Base-by-base conservation (phyloP, 148 eudicot species). In the Chenopodium quinoa region DNA sequence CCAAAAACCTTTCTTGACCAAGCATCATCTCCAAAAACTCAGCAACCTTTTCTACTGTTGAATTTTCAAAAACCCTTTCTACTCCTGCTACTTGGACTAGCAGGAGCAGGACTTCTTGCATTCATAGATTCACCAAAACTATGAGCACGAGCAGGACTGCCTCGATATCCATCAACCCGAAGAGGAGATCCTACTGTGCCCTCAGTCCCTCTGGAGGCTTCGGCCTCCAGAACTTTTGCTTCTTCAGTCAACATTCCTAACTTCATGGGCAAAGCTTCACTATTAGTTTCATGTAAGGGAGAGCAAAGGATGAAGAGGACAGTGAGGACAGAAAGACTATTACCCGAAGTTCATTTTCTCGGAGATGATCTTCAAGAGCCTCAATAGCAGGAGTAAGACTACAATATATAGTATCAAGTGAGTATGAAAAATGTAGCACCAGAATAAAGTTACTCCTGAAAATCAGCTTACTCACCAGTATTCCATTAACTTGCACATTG, bases 401-500 rank as follows among this genome's bases (percentile, higher is more conserved):
- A 94, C 88, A 87, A 86, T 6, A 37, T 25, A 37, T 31, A 69
- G 56, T 47, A 79, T 4, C 44, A 34, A 78, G 52, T 63, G 69
- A 83, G 63, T 23, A 67, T 78, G 12, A 12, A 50, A 37, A 71
- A 58, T 32, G 63, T 65, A 62, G 64, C 52, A 52, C 23, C 34
- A 72, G 9, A 70, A 67, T 34, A 75, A 74, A 34, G 4, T 5
- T 71, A 66, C 17, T 70, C 29, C 63, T n/a, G 6, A 29, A 74
- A 37, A 69, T 66, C 77, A 75, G 68, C 67, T 37, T 74, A 83
- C 90, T 89, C 76, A 92, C 99, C 99, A 97, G 83, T 91, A 92
- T 76, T 97, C 99, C 90, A 97, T 97, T 82, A 97, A 86, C 87
- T 97, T 97, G 93, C 99, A 97, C 90, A 97, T 85, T 81, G 99